Evolutionary conservation across 306 rosid species (phyloP).

Genomic region (Sesbania bispinosa): DNA sequence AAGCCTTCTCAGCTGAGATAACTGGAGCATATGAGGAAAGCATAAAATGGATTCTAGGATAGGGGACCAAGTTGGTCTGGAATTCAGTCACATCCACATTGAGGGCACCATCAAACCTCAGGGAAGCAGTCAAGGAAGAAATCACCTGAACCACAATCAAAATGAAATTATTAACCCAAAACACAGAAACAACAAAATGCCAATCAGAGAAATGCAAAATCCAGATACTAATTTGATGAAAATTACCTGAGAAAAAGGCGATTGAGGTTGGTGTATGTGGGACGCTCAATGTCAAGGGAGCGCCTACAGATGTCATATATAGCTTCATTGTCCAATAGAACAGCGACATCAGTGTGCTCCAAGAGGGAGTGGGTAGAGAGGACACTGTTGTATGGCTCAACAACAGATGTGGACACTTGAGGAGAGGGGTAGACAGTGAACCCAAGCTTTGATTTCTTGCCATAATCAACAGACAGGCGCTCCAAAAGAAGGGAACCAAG

Average conservation of each 20-base stretch:
- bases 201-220: too few relatives aligned
- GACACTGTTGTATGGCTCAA: conserved; percentile 96
- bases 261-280: conserved; percentile 90
- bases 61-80: conserved; percentile 92
- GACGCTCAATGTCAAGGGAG: conserved; percentile 89
- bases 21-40: conserved; percentile 95
- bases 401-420: conserved; percentile 93
- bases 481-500: conserved; percentile 87
- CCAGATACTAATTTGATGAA: neutral
- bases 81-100: conserved; percentile 89
- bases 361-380: conserved; percentile 92
- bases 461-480: conserved; percentile 87
- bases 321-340: conserved; percentile 88
- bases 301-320: conserved; percentile 92
- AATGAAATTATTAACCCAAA: neutral
- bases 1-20: conserved; percentile 82
- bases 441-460: conserved; percentile 90
- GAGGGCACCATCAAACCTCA: conserved; percentile 89
- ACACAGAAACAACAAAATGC: neutral
- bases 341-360: conserved; percentile 92
- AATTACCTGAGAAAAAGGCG: conserved; percentile 84
- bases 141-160: conserved; percentile 48
- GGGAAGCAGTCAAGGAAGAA: conserved; percentile 83
- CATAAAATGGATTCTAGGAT: conserved; percentile 95
- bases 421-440: conserved; percentile 94